These are phyloP conservation scores for Neofusicoccum cordaticola DNA, from an alignment of 2,329 filamentous ascomycete genomes.

Conservation along the genomic window DNA sequence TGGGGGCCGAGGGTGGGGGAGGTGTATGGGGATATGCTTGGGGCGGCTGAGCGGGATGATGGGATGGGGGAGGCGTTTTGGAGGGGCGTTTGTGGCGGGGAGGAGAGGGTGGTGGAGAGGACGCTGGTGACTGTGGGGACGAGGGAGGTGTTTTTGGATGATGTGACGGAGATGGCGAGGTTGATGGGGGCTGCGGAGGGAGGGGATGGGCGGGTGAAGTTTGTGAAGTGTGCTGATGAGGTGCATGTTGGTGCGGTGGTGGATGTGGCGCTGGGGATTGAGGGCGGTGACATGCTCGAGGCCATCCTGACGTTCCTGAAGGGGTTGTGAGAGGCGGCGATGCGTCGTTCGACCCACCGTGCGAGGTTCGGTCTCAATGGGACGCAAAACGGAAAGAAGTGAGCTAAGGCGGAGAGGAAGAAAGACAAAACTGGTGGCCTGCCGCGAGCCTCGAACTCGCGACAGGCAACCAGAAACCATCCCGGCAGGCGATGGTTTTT, in stretches of 20 bases:
- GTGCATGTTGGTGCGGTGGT: conserved; percentile 1
- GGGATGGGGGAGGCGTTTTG: not conserved
- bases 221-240: not conserved
- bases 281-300: not conserved
- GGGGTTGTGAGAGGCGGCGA: not conserved
- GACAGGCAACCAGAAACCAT: too few species aligned
- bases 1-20: not conserved
- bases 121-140: not conserved
- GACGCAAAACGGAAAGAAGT: not conserved
- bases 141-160: conserved; percentile 3
- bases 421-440: too few species aligned
- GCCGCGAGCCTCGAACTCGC: too few species aligned
- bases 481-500: too few species aligned
- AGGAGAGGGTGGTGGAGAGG: not conserved
- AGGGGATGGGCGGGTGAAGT: not conserved
- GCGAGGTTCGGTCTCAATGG: too few species aligned
- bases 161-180: not conserved
- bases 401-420: too few species aligned
- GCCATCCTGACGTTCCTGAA: not conserved
- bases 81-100: not conserved
- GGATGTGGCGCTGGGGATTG: not conserved
- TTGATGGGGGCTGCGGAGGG: not conserved
- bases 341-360: too few species aligned
- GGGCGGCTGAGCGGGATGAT: not conserved
- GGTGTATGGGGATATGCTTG: not conserved